phyloP scores from a whole-genome alignment of 2,329 filamentous ascomycete genomes.

The Talaromyces marneffei region DNA sequence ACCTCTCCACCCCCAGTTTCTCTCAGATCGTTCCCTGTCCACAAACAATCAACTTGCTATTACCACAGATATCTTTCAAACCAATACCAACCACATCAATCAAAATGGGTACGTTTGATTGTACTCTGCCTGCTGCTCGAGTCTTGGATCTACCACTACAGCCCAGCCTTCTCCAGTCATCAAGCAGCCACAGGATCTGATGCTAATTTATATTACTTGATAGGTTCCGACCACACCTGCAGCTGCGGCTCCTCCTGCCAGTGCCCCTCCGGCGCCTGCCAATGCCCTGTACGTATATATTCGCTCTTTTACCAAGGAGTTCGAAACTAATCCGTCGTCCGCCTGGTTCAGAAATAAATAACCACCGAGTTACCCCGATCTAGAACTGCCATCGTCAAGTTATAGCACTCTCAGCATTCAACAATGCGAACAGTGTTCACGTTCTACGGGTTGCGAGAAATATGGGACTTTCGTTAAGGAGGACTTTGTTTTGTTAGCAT shows the following conservation, averaged over 20 bases:
- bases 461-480: constrained; percentile 4
- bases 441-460: neutral
- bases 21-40: neutral
- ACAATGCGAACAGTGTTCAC: neutral
- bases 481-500: neutral
- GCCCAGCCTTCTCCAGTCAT: neutral
- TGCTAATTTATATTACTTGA: neutral
- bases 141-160: neutral
- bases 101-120: constrained; percentile 2
- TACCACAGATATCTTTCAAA: neutral
- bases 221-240: constrained; percentile 10
- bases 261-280: constrained; percentile 6
- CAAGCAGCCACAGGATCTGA: neutral
- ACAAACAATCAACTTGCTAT: neutral
- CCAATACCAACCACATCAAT: neutral
- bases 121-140: neutral
- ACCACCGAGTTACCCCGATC: neutral
- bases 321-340: neutral
- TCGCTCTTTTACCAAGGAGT: neutral
- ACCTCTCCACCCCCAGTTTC: neutral
- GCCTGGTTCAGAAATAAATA: constrained; percentile 3
- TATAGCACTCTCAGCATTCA: neutral
- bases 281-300: constrained; percentile 6
- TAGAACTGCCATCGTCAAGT: neutral
- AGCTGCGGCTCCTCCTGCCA: constrained; percentile 12